Evolutionary conservation across 306 rosid genomes (phyloP), one percentile per base, ranked within the genome.

Genomic region (Casuarina equisetifolia): DNA sequence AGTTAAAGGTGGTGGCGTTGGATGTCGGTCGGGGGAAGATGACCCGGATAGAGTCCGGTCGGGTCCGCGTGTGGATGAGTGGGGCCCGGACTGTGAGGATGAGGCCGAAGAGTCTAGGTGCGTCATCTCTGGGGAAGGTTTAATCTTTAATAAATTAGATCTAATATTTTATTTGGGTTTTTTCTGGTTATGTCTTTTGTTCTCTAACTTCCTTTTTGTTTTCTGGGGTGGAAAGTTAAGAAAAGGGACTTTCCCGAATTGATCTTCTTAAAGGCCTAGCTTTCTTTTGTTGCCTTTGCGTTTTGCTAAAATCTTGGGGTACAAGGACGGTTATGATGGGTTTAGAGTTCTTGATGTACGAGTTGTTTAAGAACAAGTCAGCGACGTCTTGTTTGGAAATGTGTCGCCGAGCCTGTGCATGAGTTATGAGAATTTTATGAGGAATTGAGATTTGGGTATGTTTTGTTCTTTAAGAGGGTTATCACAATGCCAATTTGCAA

Each of bases 61-160:
- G 82, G 89, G 85, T 77, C 20, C 75, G 32, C 64, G 19, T 35
- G 72, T 13, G 35, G 81, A 71, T 6, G 71, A n/a, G 55, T 72
- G 79, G 83, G 74, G 77, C 45, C 72, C 79, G 25, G 77, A 40
- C 59, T 40, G 19, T 2, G 68, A 54, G 12, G 82, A 58, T 0
- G 78, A 75, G 19, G 84, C 59, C 2, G 80, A 71, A 25, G 85
- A 85, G 69, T 79, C 88, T 12, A 74, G 90, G 98, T 95, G 51
- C 83, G 89, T 74, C 76, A 48, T 48, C 51, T 48, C 13, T 13
- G 12, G 4, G 12, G 51, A 25, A 25, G 32, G 32, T 25, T 48
- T 9, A 10, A 48, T 3, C 11, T 48, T 48, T 3, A 48, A 48
- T 48, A 48, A 48, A 48, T 48, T 48, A 48, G 51, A 9, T 48